These are phyloP conservation scores for Candida tunisiensis DNA, from an alignment of 1,139 yeast genomes.

Conservation along the genomic window DNA sequence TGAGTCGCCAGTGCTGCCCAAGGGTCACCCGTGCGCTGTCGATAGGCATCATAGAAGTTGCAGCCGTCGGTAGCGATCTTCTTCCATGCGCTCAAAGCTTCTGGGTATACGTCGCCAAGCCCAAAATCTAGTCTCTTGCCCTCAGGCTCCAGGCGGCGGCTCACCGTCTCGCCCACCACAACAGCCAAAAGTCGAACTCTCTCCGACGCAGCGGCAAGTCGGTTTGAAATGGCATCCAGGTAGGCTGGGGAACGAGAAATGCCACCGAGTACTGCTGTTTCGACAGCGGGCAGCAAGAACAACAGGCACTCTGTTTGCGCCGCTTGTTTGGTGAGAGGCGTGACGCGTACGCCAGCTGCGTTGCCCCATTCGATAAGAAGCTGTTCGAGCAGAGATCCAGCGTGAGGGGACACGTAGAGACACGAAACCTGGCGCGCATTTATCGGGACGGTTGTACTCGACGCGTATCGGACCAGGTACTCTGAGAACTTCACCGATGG, in stretches of 20 bases:
- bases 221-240: conserved; percentile 6
- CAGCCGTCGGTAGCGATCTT: neutral
- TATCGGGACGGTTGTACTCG: no score
- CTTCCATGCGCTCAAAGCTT: conserved; percentile 1
- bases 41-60: no score
- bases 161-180: conserved; percentile 8
- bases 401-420: no score
- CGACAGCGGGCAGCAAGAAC: conserved; percentile 4
- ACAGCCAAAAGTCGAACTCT: conserved; percentile 7
- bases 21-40: neutral
- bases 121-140: conserved; percentile 6
- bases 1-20: neutral
- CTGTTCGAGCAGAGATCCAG: neutral
- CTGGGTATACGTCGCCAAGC: conserved; percentile 3
- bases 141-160: conserved; percentile 7
- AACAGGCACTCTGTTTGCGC: conserved; percentile 7
- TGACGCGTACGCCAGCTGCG: conserved; percentile 1
- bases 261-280: conserved; percentile 2
- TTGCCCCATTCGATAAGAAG: conserved; percentile 6
- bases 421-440: no score
- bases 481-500: no score
- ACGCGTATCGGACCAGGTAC: no score
- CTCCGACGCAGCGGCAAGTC: conserved; percentile 5
- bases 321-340: conserved; percentile 5
- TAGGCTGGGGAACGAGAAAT: conserved; percentile 4